Base-by-base conservation (phyloP, 495 filamentous ascomycete genomes). In the Penicillium psychrofluorescens region DNA sequence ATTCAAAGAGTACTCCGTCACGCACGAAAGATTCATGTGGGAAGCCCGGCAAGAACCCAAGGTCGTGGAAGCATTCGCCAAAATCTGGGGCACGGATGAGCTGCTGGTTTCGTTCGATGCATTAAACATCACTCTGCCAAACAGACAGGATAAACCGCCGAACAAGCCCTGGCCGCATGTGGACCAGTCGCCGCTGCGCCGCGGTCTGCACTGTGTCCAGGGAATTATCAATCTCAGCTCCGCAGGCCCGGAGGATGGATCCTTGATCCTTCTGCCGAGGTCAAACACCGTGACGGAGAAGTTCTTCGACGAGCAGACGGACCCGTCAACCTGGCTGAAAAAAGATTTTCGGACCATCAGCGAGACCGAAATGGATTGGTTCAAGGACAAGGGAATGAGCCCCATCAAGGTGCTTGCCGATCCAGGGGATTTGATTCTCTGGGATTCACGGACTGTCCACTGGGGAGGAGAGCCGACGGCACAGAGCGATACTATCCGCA, bases 21-120 rank as follows among this genome's bases (percentile, higher is more conserved):
- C 51, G 4, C 70, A 72, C 41, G 70, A 74, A 42, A 66, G 63
- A 27, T 71, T 71, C 51, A 63, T 71, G 49, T 74, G 70, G 70
- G 64, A 72, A 6, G 70, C 52, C 12, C 60, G 69, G 6, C 47
- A 51, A 39, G 68, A 70, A 40, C 61, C 64, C 1, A 59, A 53
- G 8, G 54, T 70, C 7, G 2, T 68, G 8, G 60, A 61, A 0
- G 57, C 63, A 7, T 70, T 71, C 38, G 29, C 46, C 13, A 52
- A 52, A 29, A 48, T 58, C 29, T 35, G 52, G 45, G 45, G 39
- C 4, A 56, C 49, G 0, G 53, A 59, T 9, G 44, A 56, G 13
- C 43, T 59, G n/a, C 44, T 59, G 2, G 56, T 54, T 9, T 54
- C 51, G 2, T 54, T 54, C 41, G 51, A 54, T 51, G 51, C 47